phyloP scores from a whole-genome alignment of 805 yeast genomes.

The Clavispora santaluciae region DNA sequence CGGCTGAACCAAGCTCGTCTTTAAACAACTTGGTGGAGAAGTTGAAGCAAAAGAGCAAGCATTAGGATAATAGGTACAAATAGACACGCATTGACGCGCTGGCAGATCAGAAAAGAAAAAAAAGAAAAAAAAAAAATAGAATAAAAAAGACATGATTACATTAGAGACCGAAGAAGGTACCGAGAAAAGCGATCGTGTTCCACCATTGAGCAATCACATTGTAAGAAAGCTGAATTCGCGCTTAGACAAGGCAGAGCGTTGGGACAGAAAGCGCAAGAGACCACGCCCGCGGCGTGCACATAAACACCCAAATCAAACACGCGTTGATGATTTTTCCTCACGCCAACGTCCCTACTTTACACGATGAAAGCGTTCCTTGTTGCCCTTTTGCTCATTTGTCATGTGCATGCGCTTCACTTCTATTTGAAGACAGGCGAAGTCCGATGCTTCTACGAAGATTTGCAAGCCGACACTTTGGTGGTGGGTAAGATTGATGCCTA shows the following conservation, averaged over 20 bases:
- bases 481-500: constrained; percentile 70
- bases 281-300: neutral
- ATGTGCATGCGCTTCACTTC: constrained; percentile 57
- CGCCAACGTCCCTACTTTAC: neutral
- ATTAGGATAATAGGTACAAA: constrained; percentile 1
- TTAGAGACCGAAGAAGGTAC: too few species aligned
- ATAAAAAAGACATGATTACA: neutral
- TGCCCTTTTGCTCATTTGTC: constrained; percentile 9
- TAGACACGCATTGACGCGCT: neutral
- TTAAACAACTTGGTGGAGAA: constrained; percentile 41
- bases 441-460: constrained; percentile 79
- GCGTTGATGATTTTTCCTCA: constrained; percentile 2
- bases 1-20: constrained; percentile 4
- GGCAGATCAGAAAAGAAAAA: neutral
- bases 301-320: neutral
- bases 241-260: too few species aligned
- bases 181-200: too few species aligned
- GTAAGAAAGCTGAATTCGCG: too few species aligned
- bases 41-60: constrained; percentile 40
- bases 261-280: too few species aligned
- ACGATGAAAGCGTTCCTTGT: constrained; percentile 7
- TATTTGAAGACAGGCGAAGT: constrained; percentile 72
- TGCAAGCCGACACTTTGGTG: constrained; percentile 72
- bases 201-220: too few species aligned
- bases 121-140: neutral